A percentile compares a stretch with the other conserved stretches of the same genome.
Evolutionary conservation across 2,329 filamentous ascomycete species (phyloP).

Genomic region (Onygena corvina): DNA sequence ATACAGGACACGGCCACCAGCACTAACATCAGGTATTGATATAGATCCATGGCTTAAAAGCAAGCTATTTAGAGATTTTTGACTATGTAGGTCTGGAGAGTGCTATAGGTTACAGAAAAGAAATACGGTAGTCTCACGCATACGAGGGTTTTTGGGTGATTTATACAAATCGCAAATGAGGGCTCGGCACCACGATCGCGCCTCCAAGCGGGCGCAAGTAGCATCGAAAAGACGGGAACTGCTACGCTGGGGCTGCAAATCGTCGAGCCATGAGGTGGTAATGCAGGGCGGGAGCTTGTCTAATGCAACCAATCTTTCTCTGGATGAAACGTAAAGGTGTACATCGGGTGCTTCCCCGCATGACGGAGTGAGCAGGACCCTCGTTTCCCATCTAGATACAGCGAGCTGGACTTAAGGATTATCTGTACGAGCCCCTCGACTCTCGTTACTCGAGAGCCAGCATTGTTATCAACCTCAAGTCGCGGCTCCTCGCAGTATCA

Average conservation of each 20-base stretch:
- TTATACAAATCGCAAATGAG: no score
- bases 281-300: neutral
- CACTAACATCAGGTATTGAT: slow-evolving; percentile 1
- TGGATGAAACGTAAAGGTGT: slow-evolving; percentile 4
- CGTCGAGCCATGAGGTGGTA: neutral
- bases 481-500: no score
- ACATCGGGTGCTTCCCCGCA: neutral
- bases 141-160: no score
- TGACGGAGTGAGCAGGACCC: neutral
- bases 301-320: slow-evolving; percentile 5
- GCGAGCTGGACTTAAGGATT: no score
- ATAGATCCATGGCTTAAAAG: slow-evolving; percentile 5
- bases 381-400: neutral
- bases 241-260: neutral
- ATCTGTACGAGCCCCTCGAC: no score
- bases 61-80: neutral
- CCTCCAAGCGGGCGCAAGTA: neutral
- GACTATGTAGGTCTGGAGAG: neutral
- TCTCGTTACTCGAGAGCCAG: no score
- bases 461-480: no score
- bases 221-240: neutral
- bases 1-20: neutral
- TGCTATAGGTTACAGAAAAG: no score
- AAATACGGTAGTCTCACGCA: no score
- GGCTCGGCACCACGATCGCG: no score